These are phyloP conservation scores for Chlamydomonas incerta DNA, from an alignment of 139 green algal species.

Conservation along the genomic window DNA sequence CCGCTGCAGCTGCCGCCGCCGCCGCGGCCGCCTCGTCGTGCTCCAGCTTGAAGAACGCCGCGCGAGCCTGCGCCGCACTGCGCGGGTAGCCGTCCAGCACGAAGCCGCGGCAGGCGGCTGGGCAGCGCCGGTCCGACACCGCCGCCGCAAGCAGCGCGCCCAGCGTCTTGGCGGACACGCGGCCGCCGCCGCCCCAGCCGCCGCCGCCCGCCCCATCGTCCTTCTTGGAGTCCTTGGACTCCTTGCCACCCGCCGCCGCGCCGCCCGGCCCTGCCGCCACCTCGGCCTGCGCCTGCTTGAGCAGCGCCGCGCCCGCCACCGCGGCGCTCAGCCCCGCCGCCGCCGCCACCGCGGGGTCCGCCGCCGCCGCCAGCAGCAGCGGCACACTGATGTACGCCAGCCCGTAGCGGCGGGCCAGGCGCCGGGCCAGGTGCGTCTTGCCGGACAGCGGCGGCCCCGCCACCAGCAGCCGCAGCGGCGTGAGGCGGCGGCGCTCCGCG, in stretches of 20 bases:
- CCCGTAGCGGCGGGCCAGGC: slow-evolving; percentile 46
- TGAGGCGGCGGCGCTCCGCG: slow-evolving; percentile 14
- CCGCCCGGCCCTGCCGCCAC: neutral
- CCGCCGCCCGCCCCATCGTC: slow-evolving; percentile 1
- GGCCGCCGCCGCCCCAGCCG: slow-evolving; percentile 44
- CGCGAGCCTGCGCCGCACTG: slow-evolving; percentile 22
- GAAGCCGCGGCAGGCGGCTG: slow-evolving; percentile 43
- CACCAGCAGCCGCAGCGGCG: slow-evolving; percentile 58
- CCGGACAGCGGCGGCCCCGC: slow-evolving; percentile 54
- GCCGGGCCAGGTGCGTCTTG: slow-evolving; percentile 35
- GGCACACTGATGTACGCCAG: slow-evolving; percentile 47
- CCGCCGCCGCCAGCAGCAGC: slow-evolving; percentile 49
- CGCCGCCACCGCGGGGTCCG: slow-evolving; percentile 16
- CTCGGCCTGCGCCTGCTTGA: neutral
- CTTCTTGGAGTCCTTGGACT: neutral
- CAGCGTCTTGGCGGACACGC: slow-evolving; percentile 46
- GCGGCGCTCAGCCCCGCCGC: slow-evolving; percentile 18
- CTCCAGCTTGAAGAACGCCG: slow-evolving; percentile 48
- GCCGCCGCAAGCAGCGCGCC: slow-evolving; percentile 41
- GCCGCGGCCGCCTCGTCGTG: slow-evolving; percentile 11
- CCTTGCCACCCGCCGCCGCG: neutral
- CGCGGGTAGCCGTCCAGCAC: slow-evolving; percentile 63
- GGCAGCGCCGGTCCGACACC: neutral
- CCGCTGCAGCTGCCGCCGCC: neutral
- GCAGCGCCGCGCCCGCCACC: neutral